Conservation (phyloP, 2,329 filamentous ascomycete genomes). For the Curvularia lunata region DNA sequence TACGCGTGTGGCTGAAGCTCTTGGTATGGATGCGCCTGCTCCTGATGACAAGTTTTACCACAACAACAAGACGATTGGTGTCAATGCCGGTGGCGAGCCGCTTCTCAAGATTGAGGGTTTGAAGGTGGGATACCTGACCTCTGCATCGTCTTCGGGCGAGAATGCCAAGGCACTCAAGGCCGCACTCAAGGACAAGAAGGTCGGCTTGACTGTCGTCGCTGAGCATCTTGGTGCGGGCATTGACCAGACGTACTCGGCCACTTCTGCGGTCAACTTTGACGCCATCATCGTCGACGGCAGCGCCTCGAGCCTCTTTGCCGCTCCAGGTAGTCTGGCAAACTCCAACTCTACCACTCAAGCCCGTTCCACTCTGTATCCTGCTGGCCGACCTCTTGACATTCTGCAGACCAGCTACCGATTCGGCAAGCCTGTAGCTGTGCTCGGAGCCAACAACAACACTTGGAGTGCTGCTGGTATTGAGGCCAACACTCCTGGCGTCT, state of each 20-base stretch:
- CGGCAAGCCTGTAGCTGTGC: slow-evolving; percentile 71
- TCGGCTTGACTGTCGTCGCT: slow-evolving; percentile 66
- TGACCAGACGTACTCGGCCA: slow-evolving; percentile 68
- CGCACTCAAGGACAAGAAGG: slow-evolving; percentile 57
- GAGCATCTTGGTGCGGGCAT: slow-evolving; percentile 63
- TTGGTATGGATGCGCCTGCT: slow-evolving; percentile 65
- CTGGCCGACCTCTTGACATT: slow-evolving; percentile 68
- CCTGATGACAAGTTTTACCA: slow-evolving; percentile 72
- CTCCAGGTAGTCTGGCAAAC: slow-evolving; percentile 31
- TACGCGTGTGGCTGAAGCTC: slow-evolving; percentile 65
- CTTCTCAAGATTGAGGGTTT: slow-evolving; percentile 68
- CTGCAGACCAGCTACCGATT: slow-evolving; percentile 68
- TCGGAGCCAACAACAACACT: slow-evolving; percentile 57
- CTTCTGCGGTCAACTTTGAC: slow-evolving; percentile 69
- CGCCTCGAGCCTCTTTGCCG: slow-evolving; percentile 62
- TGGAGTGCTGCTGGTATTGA: slow-evolving; percentile 56
- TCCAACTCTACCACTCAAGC: slow-evolving; percentile 32
- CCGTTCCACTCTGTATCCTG: slow-evolving; percentile 65
- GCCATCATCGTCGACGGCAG: slow-evolving; percentile 67
- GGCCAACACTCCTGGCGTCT: slow-evolving; percentile 49
- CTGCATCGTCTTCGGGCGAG: slow-evolving; percentile 49
- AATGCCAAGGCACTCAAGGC: slow-evolving; percentile 62
- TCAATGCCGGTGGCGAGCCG: slow-evolving; percentile 65
- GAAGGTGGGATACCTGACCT: slow-evolving; percentile 68
- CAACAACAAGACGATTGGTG: slow-evolving; percentile 66